These are phyloP conservation scores for Osmanthus fragrans DNA, from an alignment of 257 asterid genomes.

Conservation along the genomic window DNA sequence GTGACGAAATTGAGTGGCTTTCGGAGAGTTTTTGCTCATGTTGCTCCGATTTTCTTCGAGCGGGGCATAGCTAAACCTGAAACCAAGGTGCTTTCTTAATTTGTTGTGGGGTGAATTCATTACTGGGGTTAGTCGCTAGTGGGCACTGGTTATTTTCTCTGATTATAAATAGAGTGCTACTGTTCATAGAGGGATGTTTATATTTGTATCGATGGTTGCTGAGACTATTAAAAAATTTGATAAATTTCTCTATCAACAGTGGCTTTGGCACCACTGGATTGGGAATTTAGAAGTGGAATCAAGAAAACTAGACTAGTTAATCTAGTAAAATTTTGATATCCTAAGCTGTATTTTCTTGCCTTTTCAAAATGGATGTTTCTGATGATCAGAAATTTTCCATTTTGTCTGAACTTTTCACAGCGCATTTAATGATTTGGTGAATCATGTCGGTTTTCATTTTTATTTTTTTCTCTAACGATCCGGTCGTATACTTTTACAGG, in stretches of 20 bases:
- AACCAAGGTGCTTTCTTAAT: constrained; percentile 63
- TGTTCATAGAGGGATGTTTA: constrained; percentile 5
- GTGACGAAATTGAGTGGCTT: constrained; percentile 79
- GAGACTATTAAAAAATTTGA: not conserved
- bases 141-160: not conserved
- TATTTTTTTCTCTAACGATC: not conserved
- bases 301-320: not conserved
- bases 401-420: not conserved
- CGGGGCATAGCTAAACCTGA: constrained; percentile 84
- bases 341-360: not conserved
- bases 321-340: not conserved
- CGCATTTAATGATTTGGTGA: not conserved
- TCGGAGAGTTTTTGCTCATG: constrained; percentile 89
- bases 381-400: not conserved
- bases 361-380: no score
- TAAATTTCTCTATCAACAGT: not conserved
- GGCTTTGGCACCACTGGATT: constrained; percentile 2
- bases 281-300: constrained; percentile 11
- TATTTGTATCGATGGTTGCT: not conserved
- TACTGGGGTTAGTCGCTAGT: no score
- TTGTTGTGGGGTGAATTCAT: not conserved
- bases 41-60: constrained; percentile 89
- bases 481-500: constrained; percentile 41
- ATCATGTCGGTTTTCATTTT: not conserved
- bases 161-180: not conserved